Evolutionary conservation across 768 basidiomycete species (phyloP).

Genomic region (Rhodotorula paludigena): DNA sequence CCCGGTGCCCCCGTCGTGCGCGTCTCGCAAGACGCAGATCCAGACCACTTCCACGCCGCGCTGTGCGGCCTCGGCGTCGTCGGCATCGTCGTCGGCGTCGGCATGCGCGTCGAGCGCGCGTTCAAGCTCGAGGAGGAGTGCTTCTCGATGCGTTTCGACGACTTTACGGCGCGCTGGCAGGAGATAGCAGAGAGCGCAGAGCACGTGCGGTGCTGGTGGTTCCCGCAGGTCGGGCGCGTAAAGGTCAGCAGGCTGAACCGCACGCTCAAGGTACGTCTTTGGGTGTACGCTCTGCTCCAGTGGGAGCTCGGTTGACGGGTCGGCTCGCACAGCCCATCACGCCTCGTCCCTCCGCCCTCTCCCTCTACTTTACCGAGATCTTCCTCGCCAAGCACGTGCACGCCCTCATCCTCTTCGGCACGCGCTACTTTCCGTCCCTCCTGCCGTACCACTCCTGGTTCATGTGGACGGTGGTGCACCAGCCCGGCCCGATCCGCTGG

Average conservation of each 20-base stretch:
- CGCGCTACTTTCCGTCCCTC: constrained; percentile 60
- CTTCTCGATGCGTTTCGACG: constrained; percentile 39
- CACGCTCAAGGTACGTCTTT: constrained; percentile 63
- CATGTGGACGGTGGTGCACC: constrained; percentile 40
- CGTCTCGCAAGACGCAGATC: constrained; percentile 57
- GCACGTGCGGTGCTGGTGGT: constrained; percentile 95
- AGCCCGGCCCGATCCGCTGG: constrained; percentile 32
- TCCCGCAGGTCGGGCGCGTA: constrained; percentile 67
- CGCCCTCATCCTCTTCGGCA: constrained; percentile 75
- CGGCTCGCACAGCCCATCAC: constrained; percentile 15
- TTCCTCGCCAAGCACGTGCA: constrained; percentile 74
- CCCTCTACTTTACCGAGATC: constrained; percentile 47
- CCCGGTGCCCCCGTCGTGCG: constrained; percentile 61
- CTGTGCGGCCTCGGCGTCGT: constrained; percentile 87
- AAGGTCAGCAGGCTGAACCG: constrained; percentile 70
- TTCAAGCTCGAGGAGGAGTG: constrained; percentile 61
- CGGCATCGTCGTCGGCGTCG: constrained; percentile 74
- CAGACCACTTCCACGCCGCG: constrained; percentile 80
- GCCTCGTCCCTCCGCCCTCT: constrained; percentile 9
- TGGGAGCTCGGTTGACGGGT: not conserved
- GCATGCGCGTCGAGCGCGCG: constrained; percentile 70
- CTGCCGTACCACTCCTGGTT: constrained; percentile 63
- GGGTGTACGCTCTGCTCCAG: constrained; percentile 16
- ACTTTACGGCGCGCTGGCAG: constrained; percentile 30
- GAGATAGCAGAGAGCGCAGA: constrained; percentile 57